Conservation (phyloP, 371 early-diverging fungal species). For the Coemansia sp. region DNA sequence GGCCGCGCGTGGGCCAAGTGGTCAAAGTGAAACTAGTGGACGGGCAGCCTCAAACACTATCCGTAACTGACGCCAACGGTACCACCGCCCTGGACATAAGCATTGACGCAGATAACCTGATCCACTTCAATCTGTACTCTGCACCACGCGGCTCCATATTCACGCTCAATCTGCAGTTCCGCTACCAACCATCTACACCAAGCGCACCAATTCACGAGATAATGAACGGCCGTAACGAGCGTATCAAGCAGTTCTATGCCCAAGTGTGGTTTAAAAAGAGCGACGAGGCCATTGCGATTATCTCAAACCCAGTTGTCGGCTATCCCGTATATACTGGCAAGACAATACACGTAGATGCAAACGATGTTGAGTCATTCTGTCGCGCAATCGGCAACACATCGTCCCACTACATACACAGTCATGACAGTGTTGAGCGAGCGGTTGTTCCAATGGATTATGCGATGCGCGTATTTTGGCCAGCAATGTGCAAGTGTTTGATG, state of each 20-base stretch:
- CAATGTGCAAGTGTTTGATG: constrained; percentile 85
- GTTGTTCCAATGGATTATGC: constrained; percentile 89
- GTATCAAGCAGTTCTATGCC: constrained; percentile 90
- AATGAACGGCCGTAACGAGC: constrained; percentile 88
- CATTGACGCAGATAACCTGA: constrained; percentile 56
- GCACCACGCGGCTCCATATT: constrained; percentile 65
- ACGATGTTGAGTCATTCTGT: constrained; percentile 76
- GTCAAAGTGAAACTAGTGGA: constrained; percentile 61
- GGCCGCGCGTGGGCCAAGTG: constrained; percentile 80
- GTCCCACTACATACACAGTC: constrained; percentile 65
- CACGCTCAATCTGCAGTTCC: constrained; percentile 75
- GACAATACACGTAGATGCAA: constrained; percentile 55
- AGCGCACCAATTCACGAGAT: constrained; percentile 89
- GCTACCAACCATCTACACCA: constrained; percentile 76
- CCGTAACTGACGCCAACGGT: constrained; percentile 58
- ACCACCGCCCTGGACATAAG: constrained; percentile 9
- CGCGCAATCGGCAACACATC: constrained; percentile 84
- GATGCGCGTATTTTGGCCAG: constrained; percentile 81
- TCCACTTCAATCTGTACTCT: constrained; percentile 72
- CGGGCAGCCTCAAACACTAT: constrained; percentile 47
- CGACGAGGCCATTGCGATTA: constrained; percentile 1
- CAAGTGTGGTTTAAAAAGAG: constrained; percentile 76
- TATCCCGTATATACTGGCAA: constrained; percentile 51
- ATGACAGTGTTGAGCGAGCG: constrained; percentile 59
- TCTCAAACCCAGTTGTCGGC: not conserved